Evolutionary conservation across 768 basidiomycete genomes (phyloP), one percentile per base, ranked within the genome.

Genomic region (Suillus variegatus): DNA sequence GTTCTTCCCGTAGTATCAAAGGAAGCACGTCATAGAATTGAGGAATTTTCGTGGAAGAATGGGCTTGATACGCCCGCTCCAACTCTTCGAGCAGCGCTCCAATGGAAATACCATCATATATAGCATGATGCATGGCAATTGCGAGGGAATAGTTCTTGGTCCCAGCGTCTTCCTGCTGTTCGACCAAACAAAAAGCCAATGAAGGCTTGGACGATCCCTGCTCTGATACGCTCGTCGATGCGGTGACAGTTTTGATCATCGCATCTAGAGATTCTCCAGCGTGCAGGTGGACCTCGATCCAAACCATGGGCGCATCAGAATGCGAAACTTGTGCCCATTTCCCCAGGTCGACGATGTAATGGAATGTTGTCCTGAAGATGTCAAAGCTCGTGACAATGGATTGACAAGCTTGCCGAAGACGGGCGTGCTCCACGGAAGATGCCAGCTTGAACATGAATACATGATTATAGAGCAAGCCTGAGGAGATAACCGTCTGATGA

Each of bases 281-380:
- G 13, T n/a, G 68, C 35, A 46, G 62, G 55, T 14, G 54, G 44
- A 35, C 57, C 43, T 76, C 70, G 6, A 65, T 67, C 77, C 77
- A 78, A 60, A 69, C 65, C n/a, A 71, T 56, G 32, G 41, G 40
- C 20, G 65, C 60, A 25, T 41, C 52, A 14, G 76, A 74, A 63
- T 79, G 79, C 1, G 73, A 67, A 20, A 38, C 73, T 62, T 76
- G 74, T 22, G 65, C 70, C 78, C 77, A 76, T 41, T 66, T 63
- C 7, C 79, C 80, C 4, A 69, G 64, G 25, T 78, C 77, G 12
- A 73, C 58, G 20, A 77, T 67, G 65, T 84, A 82, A 68, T 83
- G 80, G 69, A 85, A 85, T 2, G 84, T 80, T 13, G 83, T 82
- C 18, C 84, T 78, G 52, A 85, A 73, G 46, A 84, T 81, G 47